Percentiles rank a stretch among this genome's conserved stretches.
Conservation (phyloP, 2,329 filamentous ascomycete genomes). For the Cryphonectria nitschkei region DNA sequence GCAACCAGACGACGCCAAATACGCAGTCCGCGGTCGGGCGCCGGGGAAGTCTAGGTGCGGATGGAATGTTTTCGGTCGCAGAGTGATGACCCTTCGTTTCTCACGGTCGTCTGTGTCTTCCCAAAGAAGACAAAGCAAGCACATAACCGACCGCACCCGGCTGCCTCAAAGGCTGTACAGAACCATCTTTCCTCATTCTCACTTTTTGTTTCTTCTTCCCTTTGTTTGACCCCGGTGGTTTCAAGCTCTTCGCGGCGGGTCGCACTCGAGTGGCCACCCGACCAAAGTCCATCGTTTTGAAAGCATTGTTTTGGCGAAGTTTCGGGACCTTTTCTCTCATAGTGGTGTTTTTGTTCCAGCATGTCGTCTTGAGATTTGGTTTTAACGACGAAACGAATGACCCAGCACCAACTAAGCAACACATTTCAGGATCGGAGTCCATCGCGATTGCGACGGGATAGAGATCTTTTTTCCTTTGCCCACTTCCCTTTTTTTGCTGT, state of each 20-base stretch:
- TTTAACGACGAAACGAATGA: slow-evolving; percentile 27
- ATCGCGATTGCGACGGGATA: slow-evolving; percentile 19
- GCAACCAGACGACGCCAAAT: slow-evolving; percentile 45
- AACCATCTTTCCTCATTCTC: not conserved
- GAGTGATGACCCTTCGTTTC: not conserved
- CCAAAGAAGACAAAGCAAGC: not conserved
- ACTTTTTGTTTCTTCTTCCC: not conserved
- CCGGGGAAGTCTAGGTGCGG: slow-evolving; percentile 35
- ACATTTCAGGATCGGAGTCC: slow-evolving; percentile 7
- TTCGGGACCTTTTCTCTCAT: slow-evolving; percentile 1
- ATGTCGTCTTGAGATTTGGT: not conserved
- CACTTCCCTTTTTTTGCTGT: not conserved
- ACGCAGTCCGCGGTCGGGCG: slow-evolving; percentile 36
- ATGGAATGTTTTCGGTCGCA: slow-evolving; percentile 39
- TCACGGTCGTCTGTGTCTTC: not conserved
- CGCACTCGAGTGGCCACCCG: not conserved
- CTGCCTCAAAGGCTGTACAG: not conserved
- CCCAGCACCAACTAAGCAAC: slow-evolving; percentile 24
- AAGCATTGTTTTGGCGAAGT: slow-evolving; percentile 22
- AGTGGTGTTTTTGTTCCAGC: slow-evolving; percentile 14
- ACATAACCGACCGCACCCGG: too few species aligned
- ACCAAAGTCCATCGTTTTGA: not conserved
- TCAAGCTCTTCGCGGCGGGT: not conserved
- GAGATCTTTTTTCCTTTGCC: not conserved
- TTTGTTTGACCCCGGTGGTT: not conserved